Evolutionary conservation across 306 rosid species (phyloP).

Genomic region (Malus sylvestris): DNA sequence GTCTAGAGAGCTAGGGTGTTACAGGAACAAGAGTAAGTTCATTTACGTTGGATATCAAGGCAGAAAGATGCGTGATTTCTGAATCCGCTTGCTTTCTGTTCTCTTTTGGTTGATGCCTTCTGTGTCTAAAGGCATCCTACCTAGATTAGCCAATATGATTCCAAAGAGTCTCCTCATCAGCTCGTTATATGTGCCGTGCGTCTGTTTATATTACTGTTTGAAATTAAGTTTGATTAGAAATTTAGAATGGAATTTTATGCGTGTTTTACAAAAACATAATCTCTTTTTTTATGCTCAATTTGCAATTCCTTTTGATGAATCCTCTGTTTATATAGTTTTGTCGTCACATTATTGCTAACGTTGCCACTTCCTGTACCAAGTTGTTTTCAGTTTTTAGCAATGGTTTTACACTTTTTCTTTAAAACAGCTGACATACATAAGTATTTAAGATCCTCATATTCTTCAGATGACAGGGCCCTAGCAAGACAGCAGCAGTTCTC

Average conservation of each 20-base stretch:
- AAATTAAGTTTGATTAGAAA: neutral
- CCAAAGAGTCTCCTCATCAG: neutral
- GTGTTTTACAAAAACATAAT: neutral
- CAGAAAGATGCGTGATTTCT: neutral
- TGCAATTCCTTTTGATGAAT: neutral
- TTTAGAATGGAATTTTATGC: neutral
- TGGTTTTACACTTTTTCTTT: neutral
- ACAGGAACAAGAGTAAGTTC: neutral
- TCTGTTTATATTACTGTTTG: neutral
- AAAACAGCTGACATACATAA: neutral
- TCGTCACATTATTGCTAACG: too few relatives aligned
- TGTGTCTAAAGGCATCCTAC: neutral
- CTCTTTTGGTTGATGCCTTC: neutral
- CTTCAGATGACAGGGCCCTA: slow-evolving; percentile 9
- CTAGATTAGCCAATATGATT: neutral
- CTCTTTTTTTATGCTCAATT: neutral
- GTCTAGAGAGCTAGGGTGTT: neutral
- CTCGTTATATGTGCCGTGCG: neutral
- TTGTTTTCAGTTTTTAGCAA: too few relatives aligned
- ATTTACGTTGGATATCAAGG: neutral
- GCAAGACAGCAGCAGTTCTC: slow-evolving; percentile 12
- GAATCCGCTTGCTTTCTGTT: neutral
- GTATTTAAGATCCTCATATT: neutral
- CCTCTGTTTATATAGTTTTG: neutral
- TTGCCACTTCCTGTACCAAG: too few relatives aligned